Conservation (phyloP, 371 early-diverging fungal genomes). For the Choanephora cucurbitarum region DNA sequence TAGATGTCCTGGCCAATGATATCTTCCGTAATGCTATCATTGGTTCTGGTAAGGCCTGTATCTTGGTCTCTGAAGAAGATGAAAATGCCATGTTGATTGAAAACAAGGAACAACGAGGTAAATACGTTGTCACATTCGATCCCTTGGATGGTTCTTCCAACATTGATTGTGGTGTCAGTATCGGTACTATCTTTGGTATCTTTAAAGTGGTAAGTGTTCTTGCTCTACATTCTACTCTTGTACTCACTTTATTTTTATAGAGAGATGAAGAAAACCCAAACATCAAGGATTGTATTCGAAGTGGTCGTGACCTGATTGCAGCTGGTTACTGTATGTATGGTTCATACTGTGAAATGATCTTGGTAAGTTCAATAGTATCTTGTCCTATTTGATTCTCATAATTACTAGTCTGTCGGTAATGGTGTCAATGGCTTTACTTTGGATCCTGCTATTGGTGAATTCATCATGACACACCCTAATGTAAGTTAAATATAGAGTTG, state of each 20-base stretch:
- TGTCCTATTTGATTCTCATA: background rate
- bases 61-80: conserved; percentile 96
- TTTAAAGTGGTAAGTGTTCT: conserved; percentile 81
- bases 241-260: conserved; percentile 26
- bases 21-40: conserved; percentile 95
- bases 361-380: conserved; percentile 46
- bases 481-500: conserved; percentile 51
- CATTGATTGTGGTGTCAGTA: conserved; percentile 97
- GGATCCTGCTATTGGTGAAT: conserved; percentile 96
- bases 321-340: conserved; percentile 99
- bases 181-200: conserved; percentile 98
- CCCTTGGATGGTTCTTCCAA: conserved; percentile 97
- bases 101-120: conserved; percentile 71
- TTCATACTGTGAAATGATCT: conserved; percentile 76
- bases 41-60: conserved; percentile 88
- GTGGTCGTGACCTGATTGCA: conserved; percentile 91
- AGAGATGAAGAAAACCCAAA: conserved; percentile 55
- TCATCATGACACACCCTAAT: conserved; percentile 93
- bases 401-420: conserved; percentile 79
- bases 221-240: background rate
- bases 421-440: conserved; percentile 96
- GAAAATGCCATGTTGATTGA: conserved; percentile 91
- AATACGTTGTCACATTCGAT: conserved; percentile 97
- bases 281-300: conserved; percentile 76
- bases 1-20: conserved; percentile 96